Percentiles rank a stretch among this genome's conserved stretches.
These are phyloP conservation scores for Zhuliangozyma blackwelliae DNA, from an alignment of 1,139 yeast species.

Conservation along the genomic window DNA sequence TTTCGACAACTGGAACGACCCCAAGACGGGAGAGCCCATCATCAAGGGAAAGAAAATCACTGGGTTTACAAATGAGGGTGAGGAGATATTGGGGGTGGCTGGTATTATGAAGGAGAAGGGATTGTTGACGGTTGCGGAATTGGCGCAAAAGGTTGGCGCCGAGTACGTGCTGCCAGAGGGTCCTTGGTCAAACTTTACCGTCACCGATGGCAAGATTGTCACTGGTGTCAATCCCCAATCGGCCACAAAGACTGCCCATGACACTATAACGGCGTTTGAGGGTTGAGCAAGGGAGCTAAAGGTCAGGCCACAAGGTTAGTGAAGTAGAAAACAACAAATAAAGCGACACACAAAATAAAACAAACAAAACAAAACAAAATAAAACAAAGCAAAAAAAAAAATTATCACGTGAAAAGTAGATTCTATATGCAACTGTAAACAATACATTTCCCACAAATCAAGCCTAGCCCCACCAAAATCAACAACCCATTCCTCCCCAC, in stretches of 20 bases:
- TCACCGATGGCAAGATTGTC: slow-evolving; percentile 52
- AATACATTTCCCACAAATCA: too few relatives aligned
- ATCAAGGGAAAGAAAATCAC: slow-evolving; percentile 52
- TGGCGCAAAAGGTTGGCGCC: slow-evolving; percentile 39
- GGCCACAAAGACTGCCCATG: slow-evolving; percentile 45
- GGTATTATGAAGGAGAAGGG: slow-evolving; percentile 28
- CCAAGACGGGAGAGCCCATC: slow-evolving; percentile 38
- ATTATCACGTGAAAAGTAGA: too few relatives aligned
- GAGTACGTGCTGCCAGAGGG: slow-evolving; percentile 39
- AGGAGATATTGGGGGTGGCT: slow-evolving; percentile 34
- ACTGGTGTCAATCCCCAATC: slow-evolving; percentile 65
- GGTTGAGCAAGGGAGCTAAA: neutral
- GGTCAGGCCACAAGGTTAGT: too few relatives aligned
- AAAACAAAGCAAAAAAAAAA: too few relatives aligned
- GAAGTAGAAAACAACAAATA: too few relatives aligned
- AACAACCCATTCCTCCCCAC: too few relatives aligned
- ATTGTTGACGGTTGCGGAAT: slow-evolving; percentile 31
- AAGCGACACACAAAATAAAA: too few relatives aligned
- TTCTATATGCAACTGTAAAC: too few relatives aligned
- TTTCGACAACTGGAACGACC: slow-evolving; percentile 42
- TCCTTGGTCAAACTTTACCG: slow-evolving; percentile 51
- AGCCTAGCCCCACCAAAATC: too few relatives aligned
- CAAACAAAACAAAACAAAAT: too few relatives aligned
- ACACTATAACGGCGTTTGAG: slow-evolving; percentile 8
- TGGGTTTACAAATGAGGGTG: slow-evolving; percentile 60